phyloP scores from a whole-genome alignment of 1,284 basidiomycete genomes.

The Rhodotorula sp. region DNA sequence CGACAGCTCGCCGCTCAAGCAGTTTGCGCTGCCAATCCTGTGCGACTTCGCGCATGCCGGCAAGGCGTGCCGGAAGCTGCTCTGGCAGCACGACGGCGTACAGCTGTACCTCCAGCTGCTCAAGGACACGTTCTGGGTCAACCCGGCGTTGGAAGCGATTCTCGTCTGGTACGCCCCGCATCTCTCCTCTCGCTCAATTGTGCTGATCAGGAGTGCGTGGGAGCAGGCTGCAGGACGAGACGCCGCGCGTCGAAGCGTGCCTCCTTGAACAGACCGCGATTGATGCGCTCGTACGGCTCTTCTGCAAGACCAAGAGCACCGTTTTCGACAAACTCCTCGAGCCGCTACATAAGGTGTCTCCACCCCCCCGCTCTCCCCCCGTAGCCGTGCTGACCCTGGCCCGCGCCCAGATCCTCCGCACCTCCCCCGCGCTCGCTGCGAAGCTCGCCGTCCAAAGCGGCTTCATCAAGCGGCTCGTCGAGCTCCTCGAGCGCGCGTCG shows the following conservation, averaged over 20 bases:
- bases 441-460: constrained; percentile 70
- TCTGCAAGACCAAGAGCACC: constrained; percentile 81
- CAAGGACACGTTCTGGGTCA: constrained; percentile 93
- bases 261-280: constrained; percentile 69
- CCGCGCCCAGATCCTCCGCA: constrained; percentile 67
- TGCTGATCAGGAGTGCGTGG: not conserved
- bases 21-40: constrained; percentile 93
- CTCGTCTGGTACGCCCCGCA: constrained; percentile 70
- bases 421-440: constrained; percentile 73
- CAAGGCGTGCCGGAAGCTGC: constrained; percentile 78
- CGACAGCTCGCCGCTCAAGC: constrained; percentile 85
- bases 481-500: constrained; percentile 69
- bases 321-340: constrained; percentile 95
- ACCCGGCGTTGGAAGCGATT: constrained; percentile 86
- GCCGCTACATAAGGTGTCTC: constrained; percentile 56
- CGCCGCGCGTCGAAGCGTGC: constrained; percentile 85
- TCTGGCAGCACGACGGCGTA: constrained; percentile 51
- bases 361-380: not conserved
- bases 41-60: constrained; percentile 93
- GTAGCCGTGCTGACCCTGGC: too few species aligned
- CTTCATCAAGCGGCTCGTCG: constrained; percentile 84
- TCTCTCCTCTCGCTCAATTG: not conserved
- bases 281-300: constrained; percentile 76
- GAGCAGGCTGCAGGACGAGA: constrained; percentile 86
- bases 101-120: constrained; percentile 78